Conservation (phyloP, 225 moss, liverwort and hornwort species). For the Asterella californica region DNA sequence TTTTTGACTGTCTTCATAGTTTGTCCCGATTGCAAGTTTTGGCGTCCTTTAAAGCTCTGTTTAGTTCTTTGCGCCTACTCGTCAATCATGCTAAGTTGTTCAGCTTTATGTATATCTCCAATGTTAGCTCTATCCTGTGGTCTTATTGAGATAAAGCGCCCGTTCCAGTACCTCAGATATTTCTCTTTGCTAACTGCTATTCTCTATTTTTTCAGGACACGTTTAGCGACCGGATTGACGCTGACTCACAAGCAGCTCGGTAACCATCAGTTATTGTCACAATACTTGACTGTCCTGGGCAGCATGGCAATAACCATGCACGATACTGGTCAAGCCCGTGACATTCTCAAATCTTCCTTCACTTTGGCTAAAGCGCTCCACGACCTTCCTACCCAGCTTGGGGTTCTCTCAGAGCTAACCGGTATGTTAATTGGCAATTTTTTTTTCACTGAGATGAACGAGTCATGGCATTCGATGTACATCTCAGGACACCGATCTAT, state of each 20-base stretch:
- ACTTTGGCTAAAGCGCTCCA: slow-evolving; percentile 91
- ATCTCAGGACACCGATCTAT: neutral
- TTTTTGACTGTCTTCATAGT: too few species aligned
- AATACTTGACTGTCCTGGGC: slow-evolving; percentile 85
- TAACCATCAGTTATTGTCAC: slow-evolving; percentile 90
- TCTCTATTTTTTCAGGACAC: slow-evolving; percentile 53
- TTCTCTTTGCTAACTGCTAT: neutral
- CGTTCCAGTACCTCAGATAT: too few species aligned
- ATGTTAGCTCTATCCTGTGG: too few species aligned
- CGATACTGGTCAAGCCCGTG: slow-evolving; percentile 84
- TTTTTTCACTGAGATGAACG: neutral
- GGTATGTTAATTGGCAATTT: slow-evolving; percentile 28
- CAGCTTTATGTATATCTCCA: too few species aligned
- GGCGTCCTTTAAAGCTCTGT: too few species aligned
- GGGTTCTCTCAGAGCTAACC: slow-evolving; percentile 75
- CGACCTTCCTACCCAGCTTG: slow-evolving; percentile 88
- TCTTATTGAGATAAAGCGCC: too few species aligned
- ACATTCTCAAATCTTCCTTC: slow-evolving; percentile 89
- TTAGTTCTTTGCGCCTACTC: too few species aligned
- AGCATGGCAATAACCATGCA: slow-evolving; percentile 72
- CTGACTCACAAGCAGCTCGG: slow-evolving; percentile 89
- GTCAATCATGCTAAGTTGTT: too few species aligned
- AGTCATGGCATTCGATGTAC: neutral
- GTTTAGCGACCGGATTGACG: slow-evolving; percentile 81
- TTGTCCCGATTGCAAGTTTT: too few species aligned